Evolutionary conservation across 768 basidiomycete genomes (phyloP), one percentile per base, ranked within the genome.

Genomic region (Hygrocybe punicea): DNA sequence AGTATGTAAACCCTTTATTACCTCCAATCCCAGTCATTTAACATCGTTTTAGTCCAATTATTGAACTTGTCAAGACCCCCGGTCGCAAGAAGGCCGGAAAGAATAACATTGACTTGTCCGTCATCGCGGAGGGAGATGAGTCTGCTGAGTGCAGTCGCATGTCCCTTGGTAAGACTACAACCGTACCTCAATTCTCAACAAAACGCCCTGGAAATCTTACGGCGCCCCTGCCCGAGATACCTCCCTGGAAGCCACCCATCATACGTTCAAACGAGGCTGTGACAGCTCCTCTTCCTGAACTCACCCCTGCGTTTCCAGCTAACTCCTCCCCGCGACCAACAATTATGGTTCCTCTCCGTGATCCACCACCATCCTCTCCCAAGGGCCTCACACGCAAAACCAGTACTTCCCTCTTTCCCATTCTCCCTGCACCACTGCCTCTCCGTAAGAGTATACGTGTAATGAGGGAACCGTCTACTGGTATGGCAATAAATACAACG

Each of bases 21-120:
- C 29, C 6, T 50, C 14, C 50, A 58, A 19, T 62, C 55, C 21
- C 53, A 13, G n/a, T 33, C 0, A 39, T 14, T 25, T 13, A 46
- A n/a, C 19, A 24, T 24, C 8, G 13, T 16, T 39, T 39, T n/a
- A 91, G 90, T 47, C 81, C 84, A 7, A 79, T 92, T 14, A 84
- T 90, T 40, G 89, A 92, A 53, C 78, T 93, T 16, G 83, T 93
- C 2, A 93, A 93, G 72, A 93, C 91, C 1, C 91, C 91, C 13
- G 85, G 87, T 29, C 81, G 89, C 44, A 89, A 82, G 69, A 89
- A 81, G 71, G 72, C 74, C 3, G 81, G 77, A 62, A 81, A 79
- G 61, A 74, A 79, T 16, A 82, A 82, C 17, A 78, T 76, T 42
- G 81, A 84, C 51, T 69, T 91, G 35, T 90, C 87, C 25, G 77